Conservation (phyloP, 1,284 basidiomycete genomes). For the Leucoagaricus sp. region DNA sequence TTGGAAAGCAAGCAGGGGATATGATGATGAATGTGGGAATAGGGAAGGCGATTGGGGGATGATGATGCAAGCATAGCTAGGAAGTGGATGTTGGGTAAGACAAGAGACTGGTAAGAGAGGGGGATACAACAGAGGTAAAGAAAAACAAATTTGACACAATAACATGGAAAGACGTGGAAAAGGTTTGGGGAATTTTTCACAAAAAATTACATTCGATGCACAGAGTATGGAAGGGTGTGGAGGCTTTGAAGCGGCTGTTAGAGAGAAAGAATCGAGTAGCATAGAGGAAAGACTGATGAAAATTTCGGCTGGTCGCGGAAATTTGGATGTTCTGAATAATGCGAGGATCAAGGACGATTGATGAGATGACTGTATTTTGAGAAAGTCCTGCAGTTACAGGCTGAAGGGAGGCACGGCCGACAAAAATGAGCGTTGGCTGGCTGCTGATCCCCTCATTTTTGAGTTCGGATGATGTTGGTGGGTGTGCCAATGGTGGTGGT, state of each 20-base stretch:
- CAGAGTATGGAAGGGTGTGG: neutral
- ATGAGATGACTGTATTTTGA: no score
- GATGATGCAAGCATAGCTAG: neutral
- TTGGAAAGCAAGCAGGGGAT: slow-evolving; percentile 17
- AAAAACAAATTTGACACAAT: neutral
- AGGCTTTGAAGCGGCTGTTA: neutral
- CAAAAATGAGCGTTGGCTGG: slow-evolving; percentile 60
- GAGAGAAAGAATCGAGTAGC: neutral
- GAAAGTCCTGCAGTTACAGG: slow-evolving; percentile 29
- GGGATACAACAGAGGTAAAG: neutral
- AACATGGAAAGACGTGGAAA: neutral
- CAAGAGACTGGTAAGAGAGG: neutral
- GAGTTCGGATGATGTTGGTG: slow-evolving; percentile 71
- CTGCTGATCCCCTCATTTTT: slow-evolving; percentile 59
- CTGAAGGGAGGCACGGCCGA: slow-evolving; percentile 37
- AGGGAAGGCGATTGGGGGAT: neutral
- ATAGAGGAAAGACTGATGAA: neutral
- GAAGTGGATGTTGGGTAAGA: neutral
- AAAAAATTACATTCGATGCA: slow-evolving; percentile 6
- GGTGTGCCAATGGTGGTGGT: slow-evolving; percentile 37
- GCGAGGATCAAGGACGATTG: no score
- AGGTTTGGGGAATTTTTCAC: neutral
- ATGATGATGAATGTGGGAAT: slow-evolving; percentile 42
- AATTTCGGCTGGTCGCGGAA: neutral
- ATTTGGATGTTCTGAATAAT: neutral